Base-by-base conservation (phyloP, 805 yeast species). In the Metschnikowia colocasiae region DNA sequence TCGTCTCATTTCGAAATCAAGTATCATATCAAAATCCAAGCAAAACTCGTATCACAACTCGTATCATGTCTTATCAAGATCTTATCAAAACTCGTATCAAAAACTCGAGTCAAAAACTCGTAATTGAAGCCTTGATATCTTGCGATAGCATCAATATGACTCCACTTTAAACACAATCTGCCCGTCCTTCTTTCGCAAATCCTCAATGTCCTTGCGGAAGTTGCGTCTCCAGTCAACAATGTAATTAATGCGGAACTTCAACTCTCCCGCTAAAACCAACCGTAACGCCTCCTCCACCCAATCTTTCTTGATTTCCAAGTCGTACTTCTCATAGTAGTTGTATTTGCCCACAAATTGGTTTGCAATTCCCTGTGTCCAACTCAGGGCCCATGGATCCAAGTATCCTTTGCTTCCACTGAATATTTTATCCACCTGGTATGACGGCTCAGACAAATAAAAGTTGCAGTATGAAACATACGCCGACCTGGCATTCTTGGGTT, bases 181-280 rank as follows among this genome's bases (percentile, higher is more conserved):
- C 10, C 66, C 66, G 46, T 71, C 76, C 3, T 55, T 56, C 8
- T 49, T 56, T 36, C 57, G 57, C 46, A 72, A 52, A 8, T 50
- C 47, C 16, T 54, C 59, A 26, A 69, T 59, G 34, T 56, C 56
- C n/a, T 58, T 46, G 40, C 61, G 62, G 53, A 63, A 67, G 44
- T 63, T 61, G 43, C 60, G 59, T 49, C 75, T 58, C 77, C 77
- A 72, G 50, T 72, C 77, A 8, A 57, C 46, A 35, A 51, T 59
- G 19, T 55, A 57, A 49, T 68, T 69, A 27, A 71, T 56, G 35
- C 57, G 56, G 46, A 69, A 61, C 50, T 60, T 62, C 33, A 72
- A 48, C 43, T 62, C 62, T 8, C 62, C 63, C 2, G 54, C 52
- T 22, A 61, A 44, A 7, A 68, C 49, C 18, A 65, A 47, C 20